Evolutionary conservation across 106 monocot genomes (phyloP), one percentile per base, ranked within the genome.

Genomic region (Dendrobium catenatum): DNA sequence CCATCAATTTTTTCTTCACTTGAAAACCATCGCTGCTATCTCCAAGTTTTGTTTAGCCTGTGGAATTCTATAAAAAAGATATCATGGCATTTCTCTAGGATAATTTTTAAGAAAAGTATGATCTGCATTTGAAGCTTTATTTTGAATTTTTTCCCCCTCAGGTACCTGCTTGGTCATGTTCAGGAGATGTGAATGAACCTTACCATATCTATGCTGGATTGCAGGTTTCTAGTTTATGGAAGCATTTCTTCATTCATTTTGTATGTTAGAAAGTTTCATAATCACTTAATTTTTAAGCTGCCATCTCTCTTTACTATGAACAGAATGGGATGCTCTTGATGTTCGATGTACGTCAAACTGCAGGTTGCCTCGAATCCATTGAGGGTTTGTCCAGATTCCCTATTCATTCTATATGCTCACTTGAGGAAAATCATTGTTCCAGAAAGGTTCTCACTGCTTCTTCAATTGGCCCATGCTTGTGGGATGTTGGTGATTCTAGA

Each of bases 161-260:
- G 96, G 87, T 59, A 13, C 96, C 96, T 82, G 91, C 87, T 24
- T 96, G 94, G 96, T 96, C 96, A 56, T 96, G 96, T 81, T 92
- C 94, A 48, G 89, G 87, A 42, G 90, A 92, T 80, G 44, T 72
- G 77, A 86, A 68, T 55, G 83, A 77, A 81, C 78, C 89, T 76
- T 70, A 88, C 86, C 81, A 89, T 77, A 81, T 96, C 42, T 96
- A 92, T 92, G 88, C 94, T 86, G 96, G 96, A 82, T 89, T 96
- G 82, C 94, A 96, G 90, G 96, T 93, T 82, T 79, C 68, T 20
- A 75, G 80, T 49, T 81, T 70, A 70, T 33, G 13, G 55, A 19
- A 42, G 33, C 79, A 72, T 49, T 20, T 46, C 37, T 27, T 79
- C 72, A 68, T 13, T 70, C 15, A 31, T 70, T 55, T 79, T 79